Evolutionary conservation across 2,329 filamentous ascomycete genomes (phyloP), one percentile per base, ranked within the genome.

Genomic region (Xylariaceae sp.): DNA sequence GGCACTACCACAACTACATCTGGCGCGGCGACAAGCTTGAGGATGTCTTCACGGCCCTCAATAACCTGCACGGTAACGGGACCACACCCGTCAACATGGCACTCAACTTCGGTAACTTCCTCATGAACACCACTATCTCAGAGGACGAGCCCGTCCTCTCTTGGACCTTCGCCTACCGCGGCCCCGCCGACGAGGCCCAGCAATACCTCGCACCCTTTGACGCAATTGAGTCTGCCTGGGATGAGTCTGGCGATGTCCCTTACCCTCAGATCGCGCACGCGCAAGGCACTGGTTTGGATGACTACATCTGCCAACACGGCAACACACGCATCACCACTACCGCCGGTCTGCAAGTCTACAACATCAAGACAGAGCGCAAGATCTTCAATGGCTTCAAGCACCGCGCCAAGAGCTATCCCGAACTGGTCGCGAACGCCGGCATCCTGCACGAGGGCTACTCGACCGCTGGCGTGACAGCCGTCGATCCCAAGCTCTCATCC

Each of bases 381-480:
- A 61, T 70, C 35, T 68, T 64, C 56, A 54, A 69, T 11, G 37
- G 37, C 0, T 70, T 65, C 59, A 62, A 54, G 11, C 5, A 51
- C 9, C 60, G 58, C 15, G 49, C 58, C 8, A 51, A 51, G 2
- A n/a, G 42, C 15, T 52, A 66, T 39, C 63, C 63, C 11, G 54
- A 58, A 17, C 62, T 64, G 11, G 58, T 5, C n/a, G 51, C 35
- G n/a, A 5, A n/a, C 2, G 44, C 59, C 0, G 11, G 18, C 4
- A 48, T 69, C 30, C 44, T 62, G 2, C 63, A 68, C 35, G 68
- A 72, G 42, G 69, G 69, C 15, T 72, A 71, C 56, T 55, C 70
- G 3, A 69, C 60, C 0, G 56, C 54, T 11, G 68, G 42, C 2
- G 58, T 64, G 4, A 49, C 59, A 37, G 52, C 47, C 9, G 13